These are phyloP conservation scores for Phytophthora sojae DNA, from an alignment of 352 stramenopile genomes.

Conservation along the genomic window DNA sequence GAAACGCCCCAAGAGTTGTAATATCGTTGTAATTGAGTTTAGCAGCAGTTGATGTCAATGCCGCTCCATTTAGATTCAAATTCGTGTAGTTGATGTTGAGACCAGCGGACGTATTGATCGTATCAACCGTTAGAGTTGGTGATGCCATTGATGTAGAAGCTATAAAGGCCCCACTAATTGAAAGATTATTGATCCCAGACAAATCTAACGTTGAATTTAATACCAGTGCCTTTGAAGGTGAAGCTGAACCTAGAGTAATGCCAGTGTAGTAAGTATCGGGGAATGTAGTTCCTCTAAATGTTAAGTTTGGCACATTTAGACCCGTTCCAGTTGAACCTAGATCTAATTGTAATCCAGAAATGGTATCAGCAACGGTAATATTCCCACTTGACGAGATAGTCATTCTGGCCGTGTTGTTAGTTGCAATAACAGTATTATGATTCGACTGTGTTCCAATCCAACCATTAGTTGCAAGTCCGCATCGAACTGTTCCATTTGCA, in stretches of 20 bases:
- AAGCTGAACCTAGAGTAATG: neutral
- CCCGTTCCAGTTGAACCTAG: neutral
- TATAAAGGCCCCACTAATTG: neutral
- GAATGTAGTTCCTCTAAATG: neutral
- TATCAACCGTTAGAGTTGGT: neutral
- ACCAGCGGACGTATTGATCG: too few species aligned
- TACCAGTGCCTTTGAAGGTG: neutral
- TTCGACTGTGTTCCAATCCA: too few species aligned
- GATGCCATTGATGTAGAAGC: neutral
- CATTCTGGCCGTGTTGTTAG: too few species aligned
- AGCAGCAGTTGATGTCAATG: constrained; percentile 1
- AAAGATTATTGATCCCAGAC: neutral
- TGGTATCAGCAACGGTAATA: neutral
- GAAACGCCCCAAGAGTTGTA: constrained; percentile 5
- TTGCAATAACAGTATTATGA: too few species aligned
- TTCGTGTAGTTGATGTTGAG: too few species aligned
- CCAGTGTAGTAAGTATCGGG: neutral
- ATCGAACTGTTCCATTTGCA: too few species aligned
- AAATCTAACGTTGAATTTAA: neutral
- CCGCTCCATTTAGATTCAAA: too few species aligned
- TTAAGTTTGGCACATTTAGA: neutral
- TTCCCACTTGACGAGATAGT: neutral
- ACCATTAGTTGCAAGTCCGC: too few species aligned
- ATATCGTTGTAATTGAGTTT: neutral
- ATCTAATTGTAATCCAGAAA: neutral